Percentiles rank a stretch among this genome's conserved stretches.
Evolutionary conservation across 495 filamentous ascomycete species (phyloP).

Genomic region (Lepraria neglecta): DNA sequence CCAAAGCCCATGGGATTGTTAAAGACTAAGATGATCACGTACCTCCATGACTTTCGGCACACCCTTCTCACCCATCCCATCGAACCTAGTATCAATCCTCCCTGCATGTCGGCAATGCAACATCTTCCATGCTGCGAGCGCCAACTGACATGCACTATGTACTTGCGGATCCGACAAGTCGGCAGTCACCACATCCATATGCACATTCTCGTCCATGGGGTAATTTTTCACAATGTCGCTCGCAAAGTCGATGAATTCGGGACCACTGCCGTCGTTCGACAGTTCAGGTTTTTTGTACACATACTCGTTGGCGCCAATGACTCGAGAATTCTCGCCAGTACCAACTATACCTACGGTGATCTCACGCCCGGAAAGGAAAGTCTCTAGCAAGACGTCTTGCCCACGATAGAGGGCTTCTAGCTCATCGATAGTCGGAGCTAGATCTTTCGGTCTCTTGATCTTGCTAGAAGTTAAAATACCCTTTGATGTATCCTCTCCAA

Average conservation of each 20-base stretch:
- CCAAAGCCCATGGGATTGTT: too few species aligned
- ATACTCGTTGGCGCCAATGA: constrained; percentile 40
- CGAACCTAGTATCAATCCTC: constrained; percentile 22
- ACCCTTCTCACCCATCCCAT: background rate
- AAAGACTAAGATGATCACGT: background rate
- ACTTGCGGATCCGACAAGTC: constrained; percentile 18
- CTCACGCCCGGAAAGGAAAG: constrained; percentile 28
- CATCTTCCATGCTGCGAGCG: constrained; percentile 21
- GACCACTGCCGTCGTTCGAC: too few species aligned
- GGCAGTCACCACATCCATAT: background rate
- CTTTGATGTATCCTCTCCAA: constrained; percentile 25
- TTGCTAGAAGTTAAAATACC: constrained; percentile 25
- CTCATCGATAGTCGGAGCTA: constrained; percentile 13
- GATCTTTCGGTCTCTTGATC: constrained; percentile 20
- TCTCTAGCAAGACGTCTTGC: constrained; percentile 28
- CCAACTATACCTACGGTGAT: constrained; percentile 30
- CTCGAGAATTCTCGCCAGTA: constrained; percentile 32
- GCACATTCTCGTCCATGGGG: background rate
- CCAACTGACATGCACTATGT: constrained; percentile 20
- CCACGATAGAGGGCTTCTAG: constrained; percentile 20
- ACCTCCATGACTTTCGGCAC: background rate
- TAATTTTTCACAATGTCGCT: background rate
- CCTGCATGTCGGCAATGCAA: constrained; percentile 27
- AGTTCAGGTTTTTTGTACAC: background rate
- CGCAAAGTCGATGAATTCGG: background rate